phyloP scores from a whole-genome alignment of 495 filamentous ascomycete species.

The Hypoxylon rickii region DNA sequence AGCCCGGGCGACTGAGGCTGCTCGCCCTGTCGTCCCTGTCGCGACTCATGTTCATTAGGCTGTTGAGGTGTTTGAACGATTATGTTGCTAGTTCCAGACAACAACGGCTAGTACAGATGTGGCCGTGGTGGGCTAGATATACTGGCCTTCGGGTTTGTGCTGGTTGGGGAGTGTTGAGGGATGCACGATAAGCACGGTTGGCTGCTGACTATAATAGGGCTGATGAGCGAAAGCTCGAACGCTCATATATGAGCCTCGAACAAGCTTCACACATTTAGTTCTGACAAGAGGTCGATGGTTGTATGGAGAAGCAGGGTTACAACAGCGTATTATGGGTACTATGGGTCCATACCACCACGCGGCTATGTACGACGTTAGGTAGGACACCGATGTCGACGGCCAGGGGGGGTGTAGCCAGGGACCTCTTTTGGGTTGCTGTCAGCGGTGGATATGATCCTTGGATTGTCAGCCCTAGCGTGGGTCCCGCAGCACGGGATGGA shows the following conservation, averaged over 20 bases:
- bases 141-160: slow-evolving; percentile 22
- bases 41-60: slow-evolving; percentile 30
- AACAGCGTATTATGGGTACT: slow-evolving; percentile 26
- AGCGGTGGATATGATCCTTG: slow-evolving; percentile 18
- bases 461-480: slow-evolving; percentile 29
- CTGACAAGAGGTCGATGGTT: slow-evolving; percentile 30
- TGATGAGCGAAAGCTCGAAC: slow-evolving; percentile 23
- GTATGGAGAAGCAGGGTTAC: slow-evolving; percentile 26
- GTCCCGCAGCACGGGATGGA: slow-evolving; percentile 13
- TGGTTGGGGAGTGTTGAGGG: slow-evolving; percentile 9
- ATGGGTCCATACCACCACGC: slow-evolving; percentile 24
- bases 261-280: slow-evolving; percentile 35
- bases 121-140: slow-evolving; percentile 2
- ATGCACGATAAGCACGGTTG: slow-evolving; percentile 22
- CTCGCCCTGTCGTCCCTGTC: slow-evolving; percentile 27
- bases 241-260: slow-evolving; percentile 26
- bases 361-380: slow-evolving; percentile 13
- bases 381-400: slow-evolving; percentile 16
- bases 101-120: slow-evolving; percentile 2
- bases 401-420: too few relatives aligned
- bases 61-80: neutral
- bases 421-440: slow-evolving; percentile 13
- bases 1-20: slow-evolving; percentile 27
- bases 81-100: neutral
- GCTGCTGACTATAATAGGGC: slow-evolving; percentile 19